phyloP scores from a whole-genome alignment of 2,329 filamentous ascomycete species.

The Sclerotinia borealis region DNA sequence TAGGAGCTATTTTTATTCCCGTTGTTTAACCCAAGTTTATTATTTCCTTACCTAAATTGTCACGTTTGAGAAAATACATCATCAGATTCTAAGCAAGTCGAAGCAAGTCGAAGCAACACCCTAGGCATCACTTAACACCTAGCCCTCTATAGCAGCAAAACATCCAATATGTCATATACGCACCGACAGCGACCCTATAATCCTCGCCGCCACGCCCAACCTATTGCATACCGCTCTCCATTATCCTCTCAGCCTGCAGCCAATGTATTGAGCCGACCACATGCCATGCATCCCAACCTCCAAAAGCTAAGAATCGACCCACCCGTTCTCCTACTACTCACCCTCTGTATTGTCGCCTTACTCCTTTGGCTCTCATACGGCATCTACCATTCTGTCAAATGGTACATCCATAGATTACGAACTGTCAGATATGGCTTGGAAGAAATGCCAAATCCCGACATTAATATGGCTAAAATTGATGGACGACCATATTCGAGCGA shows the following conservation, averaged over 20 bases:
- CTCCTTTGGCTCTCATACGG: not conserved
- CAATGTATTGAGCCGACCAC: not conserved
- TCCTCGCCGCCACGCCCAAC: not conserved
- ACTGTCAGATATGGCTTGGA: not conserved
- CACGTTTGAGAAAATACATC: not conserved
- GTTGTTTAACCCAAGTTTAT: not conserved
- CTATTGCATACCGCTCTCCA: not conserved
- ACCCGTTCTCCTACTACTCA: not conserved
- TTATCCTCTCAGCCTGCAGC: not conserved
- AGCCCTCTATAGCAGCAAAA: not conserved
- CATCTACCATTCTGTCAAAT: not conserved
- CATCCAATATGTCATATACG: not conserved
- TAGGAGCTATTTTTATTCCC: not conserved
- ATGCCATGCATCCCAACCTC: not conserved
- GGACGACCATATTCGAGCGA: not conserved
- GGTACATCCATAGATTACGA: not conserved
- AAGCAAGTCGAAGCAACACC: not conserved
- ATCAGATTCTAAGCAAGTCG: not conserved
- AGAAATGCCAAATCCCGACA: not conserved
- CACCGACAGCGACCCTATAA: not conserved
- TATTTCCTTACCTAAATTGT: not conserved
- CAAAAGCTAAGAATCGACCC: constrained; percentile 3
- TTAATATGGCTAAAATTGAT: not conserved
- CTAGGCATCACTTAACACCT: not conserved
- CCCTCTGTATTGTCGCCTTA: not conserved